These are phyloP conservation scores for Diphasiastrum complanatum DNA, from an alignment of 83 land plant genomes.

Conservation along the genomic window DNA sequence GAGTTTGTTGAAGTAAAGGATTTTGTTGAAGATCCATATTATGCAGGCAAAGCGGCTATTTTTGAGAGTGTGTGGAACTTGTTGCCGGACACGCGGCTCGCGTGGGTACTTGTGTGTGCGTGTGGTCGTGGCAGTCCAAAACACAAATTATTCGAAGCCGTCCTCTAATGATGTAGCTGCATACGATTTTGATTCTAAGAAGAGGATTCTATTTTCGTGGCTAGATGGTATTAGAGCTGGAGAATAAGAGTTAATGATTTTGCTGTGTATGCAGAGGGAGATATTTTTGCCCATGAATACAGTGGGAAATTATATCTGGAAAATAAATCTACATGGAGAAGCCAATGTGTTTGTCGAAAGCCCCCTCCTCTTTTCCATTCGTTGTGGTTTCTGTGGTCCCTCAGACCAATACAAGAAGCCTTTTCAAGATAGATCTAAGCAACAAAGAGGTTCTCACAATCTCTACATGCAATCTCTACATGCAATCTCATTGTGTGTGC, in stretches of 20 bases:
- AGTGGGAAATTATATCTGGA: slow-evolving; percentile 49
- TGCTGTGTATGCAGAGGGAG: slow-evolving; percentile 51
- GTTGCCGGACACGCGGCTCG: slow-evolving; percentile 27
- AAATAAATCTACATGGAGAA: slow-evolving; percentile 44
- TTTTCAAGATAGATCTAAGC: slow-evolving; percentile 46
- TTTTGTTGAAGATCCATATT: slow-evolving; percentile 45
- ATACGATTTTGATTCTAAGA: slow-evolving; percentile 54
- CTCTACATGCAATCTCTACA: too few species aligned
- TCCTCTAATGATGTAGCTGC: slow-evolving; percentile 53
- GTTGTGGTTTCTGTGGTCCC: slow-evolving; percentile 35
- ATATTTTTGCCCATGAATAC: slow-evolving; percentile 63
- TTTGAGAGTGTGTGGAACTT: slow-evolving; percentile 52
- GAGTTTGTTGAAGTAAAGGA: slow-evolving; percentile 46
- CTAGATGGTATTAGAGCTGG: slow-evolving; percentile 16
- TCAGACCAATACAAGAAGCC: slow-evolving; percentile 55
- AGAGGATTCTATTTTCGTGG: slow-evolving; percentile 16
- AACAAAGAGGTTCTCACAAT: slow-evolving; percentile 46
- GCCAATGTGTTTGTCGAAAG: slow-evolving; percentile 40
- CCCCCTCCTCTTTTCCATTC: slow-evolving; percentile 29
- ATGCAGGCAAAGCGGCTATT: slow-evolving; percentile 37
- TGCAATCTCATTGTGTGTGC: too few species aligned
- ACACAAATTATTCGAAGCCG: slow-evolving; percentile 16
- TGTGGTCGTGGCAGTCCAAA: slow-evolving; percentile 47
- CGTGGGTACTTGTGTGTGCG: too few species aligned
- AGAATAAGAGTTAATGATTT: slow-evolving; percentile 40